These are phyloP conservation scores for Xenoacremonium recifei DNA, from an alignment of 2,329 filamentous ascomycete genomes.

Conservation along the genomic window DNA sequence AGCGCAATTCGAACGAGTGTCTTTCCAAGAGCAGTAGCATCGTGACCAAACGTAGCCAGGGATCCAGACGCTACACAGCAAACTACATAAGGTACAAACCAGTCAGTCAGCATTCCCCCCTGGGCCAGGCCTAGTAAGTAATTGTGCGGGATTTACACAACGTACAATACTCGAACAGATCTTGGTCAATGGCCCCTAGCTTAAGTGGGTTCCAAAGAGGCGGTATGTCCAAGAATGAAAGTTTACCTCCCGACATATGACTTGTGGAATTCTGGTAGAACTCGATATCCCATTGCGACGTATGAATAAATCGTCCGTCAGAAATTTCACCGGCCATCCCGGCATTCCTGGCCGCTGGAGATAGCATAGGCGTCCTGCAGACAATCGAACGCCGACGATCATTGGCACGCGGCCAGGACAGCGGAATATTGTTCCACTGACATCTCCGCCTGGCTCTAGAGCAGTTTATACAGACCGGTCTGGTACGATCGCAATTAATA, in stretches of 20 bases:
- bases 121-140: not conserved
- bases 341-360: not conserved
- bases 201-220: conserved; percentile 1
- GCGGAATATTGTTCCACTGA: conserved; percentile 14
- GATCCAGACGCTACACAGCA: conserved; percentile 3
- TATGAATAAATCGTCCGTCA: conserved; percentile 16
- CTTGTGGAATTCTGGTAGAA: conserved; percentile 2
- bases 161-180: conserved; percentile 12
- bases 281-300: conserved; percentile 19
- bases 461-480: not conserved
- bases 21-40: conserved; percentile 16
- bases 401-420: conserved; percentile 28
- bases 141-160: not conserved
- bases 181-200: not conserved
- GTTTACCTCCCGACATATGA: not conserved
- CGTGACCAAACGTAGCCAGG: conserved; percentile 11
- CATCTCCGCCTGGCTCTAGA: not conserved
- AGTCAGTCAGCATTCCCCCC: not conserved
- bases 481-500: not conserved
- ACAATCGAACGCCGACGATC: conserved; percentile 23
- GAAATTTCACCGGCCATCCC: conserved; percentile 10
- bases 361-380: not conserved
- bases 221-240: not conserved
- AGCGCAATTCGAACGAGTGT: conserved; percentile 24
- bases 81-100: not conserved